Base-by-base conservation (phyloP, 31 red algal genomes). In the Porphyra umbilicalis region DNA sequence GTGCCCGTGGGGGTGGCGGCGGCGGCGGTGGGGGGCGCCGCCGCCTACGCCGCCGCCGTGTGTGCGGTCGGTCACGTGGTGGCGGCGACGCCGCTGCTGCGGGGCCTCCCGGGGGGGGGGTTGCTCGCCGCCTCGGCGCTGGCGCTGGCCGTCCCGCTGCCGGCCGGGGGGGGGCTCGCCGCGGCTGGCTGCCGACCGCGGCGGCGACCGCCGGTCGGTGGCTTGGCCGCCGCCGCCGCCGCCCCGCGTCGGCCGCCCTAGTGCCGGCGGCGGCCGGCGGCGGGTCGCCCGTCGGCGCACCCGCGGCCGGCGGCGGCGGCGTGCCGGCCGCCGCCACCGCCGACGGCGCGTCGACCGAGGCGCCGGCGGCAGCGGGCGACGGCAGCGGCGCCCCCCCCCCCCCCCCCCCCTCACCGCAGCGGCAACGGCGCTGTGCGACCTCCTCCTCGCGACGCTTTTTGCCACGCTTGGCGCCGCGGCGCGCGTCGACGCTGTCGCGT, bases 1-100 rank as follows among this genome's bases (percentile, higher is more conserved):
- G 4, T 86, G 33, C 78, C 77, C 13, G 83, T 84, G 14, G 80
- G 79, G 4, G 9, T 34, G 11, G 76, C 86, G 9, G 88, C 88
- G 10, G 88, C 84, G 33, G 88, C 87, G 35, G 80, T 86, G 38
- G 79, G 34, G 29, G 68, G 76, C 29, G 76, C 86, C 38, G 78
- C 84, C 30, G 74, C 81, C 25, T 91, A 91, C 6, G 82, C 86
- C 40, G 33, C 78, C 34, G 35, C 71, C 29, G 34, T 91, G 20
- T 91, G 87, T 34, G 76, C 88, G 32, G 35, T 82, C 2, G 57
- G 33, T 2, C 8, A 32, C 37, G 6, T 46, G 39, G 34, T 8
- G 10, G 39, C 57, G 20, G 37, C 37, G 20, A 18, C 80, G 37
- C 33, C 35, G 6, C 15, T 33, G 20, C 2, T 82, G 18, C 35